Conservation (phyloP, 129 eudicot species). For the Kitagawia praeruptora region DNA sequence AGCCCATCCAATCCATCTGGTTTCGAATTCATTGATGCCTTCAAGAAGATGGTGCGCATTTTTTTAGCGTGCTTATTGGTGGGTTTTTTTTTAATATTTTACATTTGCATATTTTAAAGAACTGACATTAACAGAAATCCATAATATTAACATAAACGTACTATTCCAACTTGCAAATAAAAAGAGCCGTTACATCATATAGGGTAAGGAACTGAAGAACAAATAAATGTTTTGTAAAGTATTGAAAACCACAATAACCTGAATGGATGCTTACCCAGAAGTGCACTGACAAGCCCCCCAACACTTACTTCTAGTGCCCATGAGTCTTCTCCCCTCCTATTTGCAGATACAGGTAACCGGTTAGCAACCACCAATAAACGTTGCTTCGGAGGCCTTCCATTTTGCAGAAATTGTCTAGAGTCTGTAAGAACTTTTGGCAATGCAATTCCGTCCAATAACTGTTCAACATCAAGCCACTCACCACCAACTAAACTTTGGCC, state of each 20-base stretch:
- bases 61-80: not conserved
- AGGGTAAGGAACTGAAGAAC: not conserved
- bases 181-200: not conserved
- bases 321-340: conserved; percentile 52
- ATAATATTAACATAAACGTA: not conserved
- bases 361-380: conserved; percentile 74
- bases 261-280: conserved; percentile 44
- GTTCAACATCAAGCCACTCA: conserved; percentile 35
- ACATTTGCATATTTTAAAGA: not conserved
- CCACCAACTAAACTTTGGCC: conserved; percentile 20
- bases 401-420: conserved; percentile 25
- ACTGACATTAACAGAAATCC: not conserved
- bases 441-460: conserved; percentile 29
- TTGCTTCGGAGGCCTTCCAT: conserved; percentile 35
- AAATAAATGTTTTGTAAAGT: not conserved
- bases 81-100: not conserved
- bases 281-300: conserved; percentile 90
- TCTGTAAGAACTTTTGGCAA: conserved; percentile 19
- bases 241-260: not conserved
- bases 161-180: not conserved
- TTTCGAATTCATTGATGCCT: conserved; percentile 77
- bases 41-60: conserved; percentile 11
- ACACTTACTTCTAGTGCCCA: conserved; percentile 74
- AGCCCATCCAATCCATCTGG: conserved; percentile 96
- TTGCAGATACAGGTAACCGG: conserved; percentile 69